phyloP scores from a whole-genome alignment of 257 asterid genomes.

The Solanum rostratum region DNA sequence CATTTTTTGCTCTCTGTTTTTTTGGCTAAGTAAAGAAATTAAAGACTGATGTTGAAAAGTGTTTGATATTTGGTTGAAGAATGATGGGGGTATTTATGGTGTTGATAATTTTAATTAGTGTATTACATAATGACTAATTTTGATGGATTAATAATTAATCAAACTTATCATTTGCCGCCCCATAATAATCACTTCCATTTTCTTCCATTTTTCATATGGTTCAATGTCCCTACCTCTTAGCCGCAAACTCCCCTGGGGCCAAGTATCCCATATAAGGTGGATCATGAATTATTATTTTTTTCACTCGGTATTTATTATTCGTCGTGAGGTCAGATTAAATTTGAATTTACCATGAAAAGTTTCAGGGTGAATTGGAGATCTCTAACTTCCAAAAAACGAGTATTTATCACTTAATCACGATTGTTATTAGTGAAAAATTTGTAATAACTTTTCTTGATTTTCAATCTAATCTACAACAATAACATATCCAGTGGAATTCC shows the following conservation, averaged over 20 bases:
- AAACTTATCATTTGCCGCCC: background rate
- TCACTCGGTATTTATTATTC: no score
- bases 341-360: no score
- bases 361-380: no score
- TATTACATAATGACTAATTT: background rate
- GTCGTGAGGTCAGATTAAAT: background rate
- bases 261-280: background rate
- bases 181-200: background rate
- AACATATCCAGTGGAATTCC: no score
- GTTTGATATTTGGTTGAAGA: background rate
- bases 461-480: background rate
- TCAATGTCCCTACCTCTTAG: background rate
- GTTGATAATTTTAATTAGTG: background rate
- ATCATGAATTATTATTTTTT: no score
- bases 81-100: slow-evolving; percentile 33
- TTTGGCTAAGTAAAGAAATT: background rate
- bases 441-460: no score
- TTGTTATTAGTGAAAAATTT: no score
- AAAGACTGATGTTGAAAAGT: no score
- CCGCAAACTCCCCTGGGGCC: background rate
- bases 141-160: background rate
- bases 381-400: background rate
- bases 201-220: background rate
- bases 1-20: slow-evolving; percentile 13
- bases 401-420: rapidly evolving